A percentile compares a stretch with the other conserved stretches of the same genome.
phyloP scores from a whole-genome alignment of 2,329 filamentous ascomycete genomes.

The Alternaria incomplexa region DNA sequence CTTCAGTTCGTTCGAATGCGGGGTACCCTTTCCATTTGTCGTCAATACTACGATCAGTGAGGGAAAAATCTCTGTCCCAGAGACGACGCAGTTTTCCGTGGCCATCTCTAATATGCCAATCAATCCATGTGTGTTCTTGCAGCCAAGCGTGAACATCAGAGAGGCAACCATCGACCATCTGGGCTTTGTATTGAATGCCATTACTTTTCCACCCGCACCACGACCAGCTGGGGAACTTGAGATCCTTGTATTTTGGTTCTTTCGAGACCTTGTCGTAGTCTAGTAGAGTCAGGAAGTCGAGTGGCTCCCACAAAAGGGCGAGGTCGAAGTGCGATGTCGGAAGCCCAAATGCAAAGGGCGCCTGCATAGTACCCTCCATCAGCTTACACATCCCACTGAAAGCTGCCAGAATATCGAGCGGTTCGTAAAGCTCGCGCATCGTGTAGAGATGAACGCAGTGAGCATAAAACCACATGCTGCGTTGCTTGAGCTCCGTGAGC shows the following conservation, averaged over 20 bases:
- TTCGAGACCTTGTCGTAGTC: accelerated
- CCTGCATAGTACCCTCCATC: background rate
- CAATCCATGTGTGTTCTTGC: background rate
- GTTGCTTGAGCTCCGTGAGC: background rate
- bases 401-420: background rate
- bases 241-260: background rate
- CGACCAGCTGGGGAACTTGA: background rate
- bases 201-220: background rate
- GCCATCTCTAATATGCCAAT: background rate
- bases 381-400: background rate
- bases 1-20: no score
- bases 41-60: background rate
- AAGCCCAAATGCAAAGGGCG: background rate
- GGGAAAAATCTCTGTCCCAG: accelerated
- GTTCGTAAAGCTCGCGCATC: background rate
- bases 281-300: accelerated
- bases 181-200: background rate
- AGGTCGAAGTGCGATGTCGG: background rate
- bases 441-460: background rate
- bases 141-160: background rate
- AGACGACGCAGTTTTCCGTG: background rate
- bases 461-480: background rate
- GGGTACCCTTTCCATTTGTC: background rate
- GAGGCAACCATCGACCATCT: background rate
- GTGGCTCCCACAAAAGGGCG: background rate